These are phyloP conservation scores for Sarocladiaceae sp. DNA, from an alignment of 2,329 filamentous ascomycete genomes.

Conservation along the genomic window DNA sequence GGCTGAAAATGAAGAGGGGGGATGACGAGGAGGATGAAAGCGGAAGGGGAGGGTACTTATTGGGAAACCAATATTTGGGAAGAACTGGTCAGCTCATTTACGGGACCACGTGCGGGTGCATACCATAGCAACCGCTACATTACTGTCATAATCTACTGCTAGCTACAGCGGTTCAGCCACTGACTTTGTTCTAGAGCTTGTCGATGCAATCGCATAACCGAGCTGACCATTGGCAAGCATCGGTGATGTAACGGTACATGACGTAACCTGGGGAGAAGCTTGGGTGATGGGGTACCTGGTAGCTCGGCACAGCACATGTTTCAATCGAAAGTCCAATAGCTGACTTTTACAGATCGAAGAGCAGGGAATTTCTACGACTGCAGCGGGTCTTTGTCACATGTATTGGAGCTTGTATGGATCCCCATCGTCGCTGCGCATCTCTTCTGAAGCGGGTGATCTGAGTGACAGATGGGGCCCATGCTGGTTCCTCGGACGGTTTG, in stretches of 20 bases:
- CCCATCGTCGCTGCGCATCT: conserved; percentile 1
- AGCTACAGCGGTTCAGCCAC: neutral
- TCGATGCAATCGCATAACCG: neutral
- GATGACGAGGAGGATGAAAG: conserved; percentile 1
- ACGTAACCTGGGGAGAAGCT: neutral
- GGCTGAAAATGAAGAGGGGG: neutral
- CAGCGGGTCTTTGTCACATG: no score
- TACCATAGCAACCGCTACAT: neutral
- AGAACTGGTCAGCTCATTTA: neutral
- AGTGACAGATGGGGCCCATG: no score
- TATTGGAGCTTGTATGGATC: no score
- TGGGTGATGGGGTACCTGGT: neutral
- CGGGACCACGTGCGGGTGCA: conserved; percentile 3
- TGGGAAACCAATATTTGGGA: neutral
- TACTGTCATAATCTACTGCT: no score
- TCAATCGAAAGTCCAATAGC: neutral
- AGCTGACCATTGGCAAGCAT: neutral
- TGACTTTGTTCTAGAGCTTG: neutral
- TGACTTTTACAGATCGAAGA: neutral
- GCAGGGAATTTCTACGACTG: neutral
- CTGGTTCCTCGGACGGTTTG: neutral
- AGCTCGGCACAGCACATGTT: neutral
- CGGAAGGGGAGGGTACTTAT: conserved; percentile 8
- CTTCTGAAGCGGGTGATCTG: neutral
- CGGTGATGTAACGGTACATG: conserved; percentile 7